Evolutionary conservation across 495 filamentous ascomycete species (phyloP), one percentile per base, ranked within the genome.

Genomic region (Aspergillus bertholletiae): DNA sequence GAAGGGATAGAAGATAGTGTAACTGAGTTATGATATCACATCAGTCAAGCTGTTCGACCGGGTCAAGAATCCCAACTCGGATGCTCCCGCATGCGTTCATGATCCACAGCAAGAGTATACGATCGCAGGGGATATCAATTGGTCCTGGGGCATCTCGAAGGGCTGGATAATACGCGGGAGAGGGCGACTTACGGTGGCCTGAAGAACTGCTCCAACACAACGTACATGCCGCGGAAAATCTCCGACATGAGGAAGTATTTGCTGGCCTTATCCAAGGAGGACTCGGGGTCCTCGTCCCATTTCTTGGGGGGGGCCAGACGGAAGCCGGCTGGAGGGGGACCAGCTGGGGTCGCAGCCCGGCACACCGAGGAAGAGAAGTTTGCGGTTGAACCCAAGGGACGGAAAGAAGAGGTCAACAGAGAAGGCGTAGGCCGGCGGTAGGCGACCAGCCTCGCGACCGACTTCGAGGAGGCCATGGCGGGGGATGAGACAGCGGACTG

Each of bases 1-100:
- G 75, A 96, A 98, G 28, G 94, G 94, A 67, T 98, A 98, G 77
- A 86, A 96, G 68, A 98, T 98, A 17, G 94, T 98, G 69, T 97
- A 97, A 46, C 91, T 96, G 56, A 35, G 44, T 21, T 2, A 18
- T 23, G 27, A 28, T 32, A 51, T 51, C 27, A 37, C 23, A 34
- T 62, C 54, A 60, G 62, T 48, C 15, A n/a, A 26, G 30, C 24
- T 22, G 26, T 46, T 37, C 6, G 22, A 22, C 24, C 24, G n/a
- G 45, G 24, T 13, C n/a, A 26, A 13, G 15, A 30, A 30, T 1
- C 24, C 24, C 45, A 47, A 27, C 21, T n/a, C 17, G 7, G 7
- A 7, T 20, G 24, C 45, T 8, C n/a, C 13, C 9, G 12, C 24
- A 30, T 6, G 5, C 18, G 11, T 30, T 2, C 26, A n/a, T 9